A percentile compares a stretch with the other conserved stretches of the same genome.
phyloP scores from a whole-genome alignment of 768 basidiomycete genomes.

The Trametes cingulata region DNA sequence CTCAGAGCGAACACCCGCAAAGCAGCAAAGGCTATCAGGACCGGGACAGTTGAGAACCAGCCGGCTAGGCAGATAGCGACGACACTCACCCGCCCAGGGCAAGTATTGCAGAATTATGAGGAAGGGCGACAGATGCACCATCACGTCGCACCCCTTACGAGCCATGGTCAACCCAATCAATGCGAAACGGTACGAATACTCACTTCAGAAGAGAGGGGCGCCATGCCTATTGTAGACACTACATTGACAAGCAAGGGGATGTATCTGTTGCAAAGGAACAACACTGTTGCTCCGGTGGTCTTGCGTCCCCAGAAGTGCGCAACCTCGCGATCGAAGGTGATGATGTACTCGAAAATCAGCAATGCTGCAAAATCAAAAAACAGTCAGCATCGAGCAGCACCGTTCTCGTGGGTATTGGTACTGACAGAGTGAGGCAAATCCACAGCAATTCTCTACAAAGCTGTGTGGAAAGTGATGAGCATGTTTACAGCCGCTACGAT shows the following conservation, averaged over 20 bases:
- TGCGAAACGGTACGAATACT: neutral
- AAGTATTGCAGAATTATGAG: neutral
- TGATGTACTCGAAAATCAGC: neutral
- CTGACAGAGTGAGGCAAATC: neutral
- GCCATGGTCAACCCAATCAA: neutral
- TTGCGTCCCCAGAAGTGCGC: neutral
- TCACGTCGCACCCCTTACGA: neutral
- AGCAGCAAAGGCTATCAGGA: neutral
- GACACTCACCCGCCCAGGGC: neutral
- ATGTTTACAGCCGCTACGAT: too few species aligned
- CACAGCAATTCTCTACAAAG: neutral
- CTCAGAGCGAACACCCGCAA: constrained; percentile 1
- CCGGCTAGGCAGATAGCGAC: neutral
- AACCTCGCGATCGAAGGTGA: neutral
- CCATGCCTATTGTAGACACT: neutral
- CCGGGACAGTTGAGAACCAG: neutral
- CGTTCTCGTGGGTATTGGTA: neutral
- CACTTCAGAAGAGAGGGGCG: neutral
- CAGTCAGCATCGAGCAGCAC: neutral
- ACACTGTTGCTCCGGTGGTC: neutral
- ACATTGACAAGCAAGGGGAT: neutral
- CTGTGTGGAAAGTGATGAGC: neutral
- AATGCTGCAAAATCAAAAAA: neutral
- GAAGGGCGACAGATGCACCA: neutral
- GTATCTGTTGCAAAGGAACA: constrained; percentile 3